These are phyloP conservation scores for Xylariomycetidae sp. DNA, from an alignment of 2,329 filamentous ascomycete species.

Conservation along the genomic window DNA sequence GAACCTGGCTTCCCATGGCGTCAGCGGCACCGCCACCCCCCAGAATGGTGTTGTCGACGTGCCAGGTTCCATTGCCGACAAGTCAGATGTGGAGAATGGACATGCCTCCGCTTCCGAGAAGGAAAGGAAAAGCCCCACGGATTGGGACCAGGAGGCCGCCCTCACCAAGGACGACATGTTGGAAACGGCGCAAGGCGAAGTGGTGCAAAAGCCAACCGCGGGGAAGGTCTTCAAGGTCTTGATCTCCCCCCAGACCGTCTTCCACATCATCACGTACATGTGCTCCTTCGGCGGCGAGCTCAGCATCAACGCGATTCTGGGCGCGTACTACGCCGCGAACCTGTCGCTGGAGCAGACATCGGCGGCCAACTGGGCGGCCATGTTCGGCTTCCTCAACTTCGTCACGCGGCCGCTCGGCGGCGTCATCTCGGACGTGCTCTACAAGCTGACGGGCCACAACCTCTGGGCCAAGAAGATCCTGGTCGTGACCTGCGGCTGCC, in stretches of 20 bases:
- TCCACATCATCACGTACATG: conserved; percentile 53
- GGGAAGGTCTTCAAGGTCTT: conserved; percentile 41
- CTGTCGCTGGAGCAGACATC: conserved; percentile 55
- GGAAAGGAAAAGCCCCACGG: conserved; percentile 32
- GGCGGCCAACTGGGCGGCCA: conserved; percentile 61
- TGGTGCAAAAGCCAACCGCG: conserved; percentile 52
- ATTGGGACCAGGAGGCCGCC: conserved; percentile 39
- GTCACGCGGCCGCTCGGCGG: conserved; percentile 64
- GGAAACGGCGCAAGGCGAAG: conserved; percentile 48
- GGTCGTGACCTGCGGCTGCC: conserved; percentile 56
- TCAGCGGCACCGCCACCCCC: conserved; percentile 16
- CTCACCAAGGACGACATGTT: conserved; percentile 48
- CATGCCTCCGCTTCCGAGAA: conserved; percentile 38
- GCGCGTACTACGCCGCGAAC: conserved; percentile 55
- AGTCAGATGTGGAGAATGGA: conserved; percentile 30
- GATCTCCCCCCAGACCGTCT: conserved; percentile 50
- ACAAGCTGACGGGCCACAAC: conserved; percentile 30
- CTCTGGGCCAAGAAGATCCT: conserved; percentile 51
- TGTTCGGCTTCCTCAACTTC: conserved; percentile 73
- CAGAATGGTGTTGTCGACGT: conserved; percentile 44
- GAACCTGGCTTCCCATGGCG: conserved; percentile 43
- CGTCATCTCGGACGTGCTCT: conserved; percentile 46
- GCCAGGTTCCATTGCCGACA: conserved; percentile 44
- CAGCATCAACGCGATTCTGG: conserved; percentile 57
- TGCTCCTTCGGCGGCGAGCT: conserved; percentile 62